Conservation (phyloP, 2,329 filamentous ascomycete genomes). For the Colletotrichum musae region DNA sequence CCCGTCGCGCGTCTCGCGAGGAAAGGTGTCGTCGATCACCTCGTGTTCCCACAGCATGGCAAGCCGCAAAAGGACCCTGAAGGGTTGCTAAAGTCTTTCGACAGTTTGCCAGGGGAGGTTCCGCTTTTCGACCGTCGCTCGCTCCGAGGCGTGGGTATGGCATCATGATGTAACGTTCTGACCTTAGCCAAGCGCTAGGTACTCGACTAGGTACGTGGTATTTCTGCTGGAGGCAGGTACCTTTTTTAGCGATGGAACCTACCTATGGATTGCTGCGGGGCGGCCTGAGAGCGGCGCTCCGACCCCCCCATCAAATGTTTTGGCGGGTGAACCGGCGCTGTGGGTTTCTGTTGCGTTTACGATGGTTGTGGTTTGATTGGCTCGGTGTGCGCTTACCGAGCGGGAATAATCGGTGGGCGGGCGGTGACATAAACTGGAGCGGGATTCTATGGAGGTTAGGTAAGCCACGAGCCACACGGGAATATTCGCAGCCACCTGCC, state of each 20-base stretch:
- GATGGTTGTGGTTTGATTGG: not conserved
- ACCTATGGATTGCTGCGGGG: not conserved
- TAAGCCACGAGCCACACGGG: not conserved
- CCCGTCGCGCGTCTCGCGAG: not conserved
- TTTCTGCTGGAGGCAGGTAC: no score
- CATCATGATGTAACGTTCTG: slow-evolving; percentile 41
- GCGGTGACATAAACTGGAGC: not conserved
- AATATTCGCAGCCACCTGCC: not conserved
- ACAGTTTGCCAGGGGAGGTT: not conserved
- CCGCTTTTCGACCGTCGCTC: no score
- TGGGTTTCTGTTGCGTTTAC: not conserved
- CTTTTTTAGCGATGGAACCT: no score
- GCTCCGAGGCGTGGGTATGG: slow-evolving; percentile 21
- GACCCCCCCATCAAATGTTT: not conserved
- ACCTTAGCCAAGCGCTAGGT: slow-evolving; percentile 29
- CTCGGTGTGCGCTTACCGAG: slow-evolving; percentile 6
- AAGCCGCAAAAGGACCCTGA: not conserved
- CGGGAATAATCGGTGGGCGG: not conserved
- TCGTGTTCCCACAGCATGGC: slow-evolving; percentile 1
- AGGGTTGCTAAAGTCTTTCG: not conserved
- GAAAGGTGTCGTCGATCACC: slow-evolving; percentile 4
- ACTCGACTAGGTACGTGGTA: no score
- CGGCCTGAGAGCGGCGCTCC: not conserved
- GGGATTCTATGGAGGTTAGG: no score
- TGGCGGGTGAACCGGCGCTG: not conserved